These are phyloP conservation scores for Monilinia fructicola DNA, from an alignment of 2,329 filamentous ascomycete genomes.

Conservation along the genomic window DNA sequence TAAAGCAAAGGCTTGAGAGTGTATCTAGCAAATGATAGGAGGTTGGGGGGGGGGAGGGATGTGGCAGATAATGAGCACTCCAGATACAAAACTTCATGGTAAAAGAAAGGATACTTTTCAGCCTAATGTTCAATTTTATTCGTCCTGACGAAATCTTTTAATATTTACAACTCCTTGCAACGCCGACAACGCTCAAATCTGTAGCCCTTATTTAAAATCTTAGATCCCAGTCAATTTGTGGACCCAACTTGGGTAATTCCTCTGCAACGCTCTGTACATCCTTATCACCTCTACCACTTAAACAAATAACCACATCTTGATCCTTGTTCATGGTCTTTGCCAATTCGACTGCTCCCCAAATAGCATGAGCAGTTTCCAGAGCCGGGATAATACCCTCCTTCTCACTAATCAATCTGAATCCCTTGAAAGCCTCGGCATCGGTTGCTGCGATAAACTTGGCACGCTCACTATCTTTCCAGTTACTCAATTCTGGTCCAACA, in stretches of 20 bases:
- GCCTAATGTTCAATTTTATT: conserved; percentile 2
- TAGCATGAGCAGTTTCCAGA: conserved; percentile 87
- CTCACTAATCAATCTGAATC: conserved; percentile 81
- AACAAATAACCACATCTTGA: conserved; percentile 88
- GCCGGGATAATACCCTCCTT: conserved; percentile 96
- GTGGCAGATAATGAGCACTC: too few relatives aligned
- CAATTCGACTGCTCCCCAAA: conserved; percentile 84
- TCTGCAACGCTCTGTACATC: conserved; percentile 98
- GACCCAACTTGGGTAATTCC: conserved; percentile 83
- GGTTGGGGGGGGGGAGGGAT: neutral
- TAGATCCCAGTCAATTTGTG: conserved; percentile 76
- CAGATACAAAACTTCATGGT: neutral
- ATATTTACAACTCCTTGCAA: conserved; percentile 18
- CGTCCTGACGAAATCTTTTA: neutral
- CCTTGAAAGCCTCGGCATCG: conserved; percentile 84
- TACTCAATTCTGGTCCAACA: conserved; percentile 86
- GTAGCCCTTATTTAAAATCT: conserved; percentile 50
- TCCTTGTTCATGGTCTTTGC: conserved; percentile 90
- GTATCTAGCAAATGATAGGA: conserved; percentile 20
- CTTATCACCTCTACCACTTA: conserved; percentile 94
- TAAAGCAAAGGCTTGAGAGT: conserved; percentile 24
- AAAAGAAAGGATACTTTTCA: neutral
- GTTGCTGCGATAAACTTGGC: conserved; percentile 90
- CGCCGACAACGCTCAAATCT: neutral
- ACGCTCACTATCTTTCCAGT: conserved; percentile 87